These are phyloP conservation scores for Dipodascus geniculatus DNA, from an alignment of 805 yeast genomes.

Conservation along the genomic window DNA sequence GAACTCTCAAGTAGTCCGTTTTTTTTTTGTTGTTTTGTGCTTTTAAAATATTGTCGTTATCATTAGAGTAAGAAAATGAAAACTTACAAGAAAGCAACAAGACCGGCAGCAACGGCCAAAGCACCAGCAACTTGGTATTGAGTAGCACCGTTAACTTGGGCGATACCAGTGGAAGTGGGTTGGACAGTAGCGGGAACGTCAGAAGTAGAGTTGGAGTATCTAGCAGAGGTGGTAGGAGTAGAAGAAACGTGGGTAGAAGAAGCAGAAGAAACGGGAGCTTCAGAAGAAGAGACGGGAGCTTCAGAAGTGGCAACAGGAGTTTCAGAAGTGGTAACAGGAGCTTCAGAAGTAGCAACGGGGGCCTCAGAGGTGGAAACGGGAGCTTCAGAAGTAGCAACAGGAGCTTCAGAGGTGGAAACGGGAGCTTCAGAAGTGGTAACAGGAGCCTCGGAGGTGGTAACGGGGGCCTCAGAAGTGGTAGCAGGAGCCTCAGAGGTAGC, in stretches of 20 bases:
- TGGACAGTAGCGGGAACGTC: neutral
- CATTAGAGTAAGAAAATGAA: too few species aligned
- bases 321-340: neutral
- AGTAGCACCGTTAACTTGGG: conserved; percentile 2
- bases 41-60: too few species aligned
- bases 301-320: conserved; percentile 1
- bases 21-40: too few species aligned
- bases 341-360: neutral
- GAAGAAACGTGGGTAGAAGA: neutral
- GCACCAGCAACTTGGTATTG: conserved; percentile 1
- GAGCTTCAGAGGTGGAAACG: conserved; percentile 1
- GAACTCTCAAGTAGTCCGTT: too few species aligned
- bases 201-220: neutral
- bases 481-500: conserved; percentile 1
- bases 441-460: neutral
- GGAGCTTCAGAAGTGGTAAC: neutral
- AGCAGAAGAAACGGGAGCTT: neutral
- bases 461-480: neutral
- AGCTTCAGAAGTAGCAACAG: neutral
- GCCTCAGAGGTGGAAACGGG: neutral
- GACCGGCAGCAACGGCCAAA: neutral
- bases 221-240: neutral
- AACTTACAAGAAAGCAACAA: conserved; percentile 1
- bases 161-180: neutral
- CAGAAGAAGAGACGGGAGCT: neutral